A percentile compares a stretch with the other conserved stretches of the same genome.
Evolutionary conservation across 331 rosid genomes (phyloP).

Genomic region (Acacia pycnantha): DNA sequence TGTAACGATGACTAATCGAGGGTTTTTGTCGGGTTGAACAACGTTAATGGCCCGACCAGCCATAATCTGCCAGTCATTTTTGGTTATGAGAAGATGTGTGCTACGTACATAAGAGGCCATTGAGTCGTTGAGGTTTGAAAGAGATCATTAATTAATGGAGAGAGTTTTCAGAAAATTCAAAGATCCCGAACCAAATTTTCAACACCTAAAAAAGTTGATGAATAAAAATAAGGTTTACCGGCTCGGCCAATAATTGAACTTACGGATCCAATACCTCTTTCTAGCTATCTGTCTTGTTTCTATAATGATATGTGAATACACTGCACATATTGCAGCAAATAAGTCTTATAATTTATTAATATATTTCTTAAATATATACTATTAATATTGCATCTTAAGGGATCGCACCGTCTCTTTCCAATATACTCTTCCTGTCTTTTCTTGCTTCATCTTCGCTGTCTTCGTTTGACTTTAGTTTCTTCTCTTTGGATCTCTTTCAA

Average conservation of each 20-base stretch:
- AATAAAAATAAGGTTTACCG: slow-evolving; percentile 15
- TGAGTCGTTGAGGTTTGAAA: slow-evolving; percentile 25
- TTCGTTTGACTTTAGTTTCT: background rate
- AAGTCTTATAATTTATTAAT: background rate
- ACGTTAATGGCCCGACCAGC: slow-evolving; percentile 32
- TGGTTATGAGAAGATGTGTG: slow-evolving; percentile 7
- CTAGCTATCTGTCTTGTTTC: slow-evolving; percentile 15
- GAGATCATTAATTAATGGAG: slow-evolving; percentile 17
- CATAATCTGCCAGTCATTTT: slow-evolving; percentile 19
- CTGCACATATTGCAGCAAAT: slow-evolving; percentile 1
- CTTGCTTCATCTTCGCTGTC: background rate
- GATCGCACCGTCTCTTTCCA: slow-evolving; percentile 36
- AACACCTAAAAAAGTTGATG: slow-evolving; percentile 36
- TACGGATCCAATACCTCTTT: slow-evolving; percentile 19
- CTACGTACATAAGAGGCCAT: background rate
- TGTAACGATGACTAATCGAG: background rate
- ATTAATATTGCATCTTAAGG: slow-evolving; percentile 24
- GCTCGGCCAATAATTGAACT: background rate
- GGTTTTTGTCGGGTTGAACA: slow-evolving; percentile 28
- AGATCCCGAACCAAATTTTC: slow-evolving; percentile 19
- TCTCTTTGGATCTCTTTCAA: background rate
- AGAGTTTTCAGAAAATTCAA: background rate
- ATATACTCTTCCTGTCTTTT: background rate
- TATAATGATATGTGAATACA: slow-evolving; percentile 10
- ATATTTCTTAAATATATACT: background rate